phyloP scores from a whole-genome alignment of 495 filamentous ascomycete genomes.

The Annulohypoxylon moriforme region DNA sequence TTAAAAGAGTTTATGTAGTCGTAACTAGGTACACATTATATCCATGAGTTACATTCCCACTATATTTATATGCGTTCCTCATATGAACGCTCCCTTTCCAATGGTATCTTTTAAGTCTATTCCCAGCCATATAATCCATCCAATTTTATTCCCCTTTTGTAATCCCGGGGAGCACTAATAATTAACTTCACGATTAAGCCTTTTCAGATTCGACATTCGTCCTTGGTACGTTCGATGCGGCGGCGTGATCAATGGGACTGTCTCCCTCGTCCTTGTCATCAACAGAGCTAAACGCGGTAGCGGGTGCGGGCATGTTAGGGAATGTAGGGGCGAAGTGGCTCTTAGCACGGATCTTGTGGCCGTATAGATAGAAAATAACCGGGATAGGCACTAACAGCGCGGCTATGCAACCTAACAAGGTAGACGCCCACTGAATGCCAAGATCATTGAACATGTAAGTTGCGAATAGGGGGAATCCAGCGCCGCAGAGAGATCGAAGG shows the following conservation, averaged over 20 bases:
- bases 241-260: slow-evolving; percentile 37
- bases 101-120: slow-evolving; percentile 29
- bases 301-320: slow-evolving; percentile 28
- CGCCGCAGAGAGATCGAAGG: slow-evolving; percentile 79
- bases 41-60: slow-evolving; percentile 21
- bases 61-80: background rate
- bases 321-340: slow-evolving; percentile 75
- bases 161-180: background rate
- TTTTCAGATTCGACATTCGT: slow-evolving; percentile 35
- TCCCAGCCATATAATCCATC: slow-evolving; percentile 11
- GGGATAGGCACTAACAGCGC: slow-evolving; percentile 78
- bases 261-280: slow-evolving; percentile 38
- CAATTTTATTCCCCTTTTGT: background rate
- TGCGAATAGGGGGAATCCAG: slow-evolving; percentile 84
- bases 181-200: slow-evolving; percentile 17
- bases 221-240: slow-evolving; percentile 39
- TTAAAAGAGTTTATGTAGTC: slow-evolving; percentile 1
- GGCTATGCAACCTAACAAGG: slow-evolving; percentile 80
- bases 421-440: slow-evolving; percentile 81
- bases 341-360: slow-evolving; percentile 70
- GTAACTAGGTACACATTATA: slow-evolving; percentile 27
- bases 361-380: slow-evolving; percentile 71
- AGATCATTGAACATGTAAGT: slow-evolving; percentile 83
- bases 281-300: slow-evolving; percentile 32
- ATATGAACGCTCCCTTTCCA: slow-evolving; percentile 12